Base-by-base conservation (phyloP, 208 protist genomes). In the Borovskyia barvae region DNA sequence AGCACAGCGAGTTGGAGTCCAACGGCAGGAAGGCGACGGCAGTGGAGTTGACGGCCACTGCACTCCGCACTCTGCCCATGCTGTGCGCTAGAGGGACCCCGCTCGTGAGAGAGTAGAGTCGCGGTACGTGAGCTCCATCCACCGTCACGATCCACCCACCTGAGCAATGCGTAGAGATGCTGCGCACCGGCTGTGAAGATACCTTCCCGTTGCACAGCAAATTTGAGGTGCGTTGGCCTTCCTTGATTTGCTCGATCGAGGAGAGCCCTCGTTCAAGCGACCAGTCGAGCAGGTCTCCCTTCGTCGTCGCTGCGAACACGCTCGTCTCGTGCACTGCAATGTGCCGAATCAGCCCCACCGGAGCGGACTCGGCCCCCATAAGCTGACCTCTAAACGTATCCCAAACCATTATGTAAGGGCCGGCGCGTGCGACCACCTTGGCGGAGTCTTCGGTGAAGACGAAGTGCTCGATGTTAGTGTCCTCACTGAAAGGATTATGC, bases 391-490 rank as follows among this genome's bases (percentile, higher is more conserved):
- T 79, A 22, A 77, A 54, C 15, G 74, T 51, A 61, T 92, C 79
- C 82, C 85, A 95, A 22, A 83, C 46, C 35, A 72, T 49, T 33
- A 89, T 40, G 46, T 74, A 66, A 2, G 57, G 48, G 8, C 81
- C 81, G 24, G 66, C 75, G 22, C 67, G 64, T 2, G 65, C 82
- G 52, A 92, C 50, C 36, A 95, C 61, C 35, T 69, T 66, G 11
- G 70, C 55, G 22, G 70, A 78, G 71, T 91, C 84, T 17, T 81
- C 77, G 5, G 71, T 78, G 73, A 94, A 90, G 53, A 37, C 59
- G 9, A 74, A 50, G 57, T 69, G 75, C 17, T 78, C 70, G 35
- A 80, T 15, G 30, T 66, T 47, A 32, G 63, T 56, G 28, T 75
- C 71, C 17, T 36, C 60, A 9, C 52, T 47, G 25, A 79, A 62